Evolutionary conservation across 345 rosid species (phyloP).

Genomic region (Gossypioides kirkii): DNA sequence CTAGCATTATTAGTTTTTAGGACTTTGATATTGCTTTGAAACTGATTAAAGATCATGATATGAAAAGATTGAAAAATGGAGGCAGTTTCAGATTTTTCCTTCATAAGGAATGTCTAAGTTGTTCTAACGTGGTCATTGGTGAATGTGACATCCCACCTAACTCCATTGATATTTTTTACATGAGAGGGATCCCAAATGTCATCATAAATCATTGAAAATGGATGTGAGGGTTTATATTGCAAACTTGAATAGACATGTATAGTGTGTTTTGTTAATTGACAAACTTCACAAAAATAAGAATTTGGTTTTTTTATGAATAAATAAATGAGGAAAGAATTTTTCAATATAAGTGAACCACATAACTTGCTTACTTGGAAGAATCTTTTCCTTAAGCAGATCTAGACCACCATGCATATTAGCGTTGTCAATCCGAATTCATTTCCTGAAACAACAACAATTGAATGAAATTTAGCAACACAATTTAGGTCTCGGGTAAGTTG

Average conservation of each 20-base stretch:
- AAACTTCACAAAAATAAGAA: neutral
- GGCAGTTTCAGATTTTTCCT: no score
- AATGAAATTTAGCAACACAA: no score
- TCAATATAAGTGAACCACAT: no score
- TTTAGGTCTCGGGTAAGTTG: neutral
- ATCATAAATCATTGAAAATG: neutral
- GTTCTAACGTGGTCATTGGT: neutral
- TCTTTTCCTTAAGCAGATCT: neutral
- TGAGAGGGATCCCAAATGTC: neutral
- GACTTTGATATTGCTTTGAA: no score
- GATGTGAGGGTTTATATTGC: neutral
- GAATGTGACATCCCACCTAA: neutral
- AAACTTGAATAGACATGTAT: no score
- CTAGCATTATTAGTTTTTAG: no score
- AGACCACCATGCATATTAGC: neutral
- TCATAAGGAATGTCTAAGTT: no score
- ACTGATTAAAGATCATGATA: no score
- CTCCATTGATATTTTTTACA: neutral
- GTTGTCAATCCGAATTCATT: neutral
- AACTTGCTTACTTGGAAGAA: neutral
- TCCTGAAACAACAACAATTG: no score
- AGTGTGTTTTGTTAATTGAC: neutral
- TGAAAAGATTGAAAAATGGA: no score
- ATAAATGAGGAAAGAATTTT: neutral
- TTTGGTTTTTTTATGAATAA: neutral